Conservation (phyloP, 2,329 filamentous ascomycete genomes). For the Claviceps sp. region DNA sequence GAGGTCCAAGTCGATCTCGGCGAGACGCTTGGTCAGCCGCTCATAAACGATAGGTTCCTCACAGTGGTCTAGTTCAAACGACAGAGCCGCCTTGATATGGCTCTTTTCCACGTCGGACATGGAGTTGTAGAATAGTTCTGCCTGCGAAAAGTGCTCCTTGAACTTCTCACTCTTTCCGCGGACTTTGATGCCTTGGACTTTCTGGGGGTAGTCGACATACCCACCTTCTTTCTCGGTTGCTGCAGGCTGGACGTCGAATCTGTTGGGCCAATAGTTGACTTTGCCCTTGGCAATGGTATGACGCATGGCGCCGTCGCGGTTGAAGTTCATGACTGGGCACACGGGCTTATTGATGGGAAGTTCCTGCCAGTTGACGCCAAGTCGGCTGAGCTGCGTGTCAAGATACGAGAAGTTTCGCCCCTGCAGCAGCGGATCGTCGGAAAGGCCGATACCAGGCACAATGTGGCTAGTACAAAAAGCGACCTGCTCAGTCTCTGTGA, state of each 20-base stretch:
- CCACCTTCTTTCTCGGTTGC: slow-evolving; percentile 48
- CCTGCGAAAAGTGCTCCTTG: slow-evolving; percentile 63
- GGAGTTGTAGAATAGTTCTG: slow-evolving; percentile 75
- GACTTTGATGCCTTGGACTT: slow-evolving; percentile 55
- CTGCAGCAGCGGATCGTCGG: slow-evolving; percentile 61
- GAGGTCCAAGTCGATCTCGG: slow-evolving; percentile 59
- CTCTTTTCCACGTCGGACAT: slow-evolving; percentile 55
- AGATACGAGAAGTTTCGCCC: slow-evolving; percentile 58
- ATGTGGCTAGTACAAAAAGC: slow-evolving; percentile 74
- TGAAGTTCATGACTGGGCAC: slow-evolving; percentile 62
- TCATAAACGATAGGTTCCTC: slow-evolving; percentile 67
- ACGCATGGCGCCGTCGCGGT: slow-evolving; percentile 40
- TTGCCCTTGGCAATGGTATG: slow-evolving; percentile 6
- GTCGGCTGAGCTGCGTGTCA: slow-evolving; percentile 40
- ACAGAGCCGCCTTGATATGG: slow-evolving; percentile 56
- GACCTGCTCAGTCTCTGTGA: slow-evolving; percentile 69
- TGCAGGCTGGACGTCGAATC: slow-evolving; percentile 49
- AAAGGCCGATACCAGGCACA: slow-evolving; percentile 65
- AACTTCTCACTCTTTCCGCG: slow-evolving; percentile 61
- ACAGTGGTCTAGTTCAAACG: slow-evolving; percentile 71
- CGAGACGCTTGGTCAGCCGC: slow-evolving; percentile 51
- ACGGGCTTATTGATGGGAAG: slow-evolving; percentile 65
- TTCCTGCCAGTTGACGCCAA: slow-evolving; percentile 65
- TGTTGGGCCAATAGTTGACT: slow-evolving; percentile 7
- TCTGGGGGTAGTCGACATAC: slow-evolving; percentile 52